A percentile compares a stretch with the other conserved stretches of the same genome.
phyloP scores from a whole-genome alignment of 352 stramenopile species.

The Poterioochromonas sp. region DNA sequence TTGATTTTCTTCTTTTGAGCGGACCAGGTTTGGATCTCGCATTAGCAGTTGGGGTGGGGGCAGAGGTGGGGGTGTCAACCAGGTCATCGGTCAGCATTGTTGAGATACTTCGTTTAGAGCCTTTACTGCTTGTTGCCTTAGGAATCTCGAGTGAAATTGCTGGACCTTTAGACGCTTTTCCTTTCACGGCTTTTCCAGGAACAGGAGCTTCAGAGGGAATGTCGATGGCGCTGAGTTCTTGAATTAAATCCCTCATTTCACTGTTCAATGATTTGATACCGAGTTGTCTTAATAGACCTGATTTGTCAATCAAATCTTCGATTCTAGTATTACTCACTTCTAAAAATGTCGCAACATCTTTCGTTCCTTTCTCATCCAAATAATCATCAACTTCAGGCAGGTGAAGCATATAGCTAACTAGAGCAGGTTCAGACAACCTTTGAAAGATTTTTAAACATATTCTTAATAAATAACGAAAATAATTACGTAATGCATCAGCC shows the following conservation, averaged over 20 bases:
- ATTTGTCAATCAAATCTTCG: not conserved
- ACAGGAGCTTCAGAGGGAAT: too few species aligned
- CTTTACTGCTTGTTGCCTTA: too few species aligned
- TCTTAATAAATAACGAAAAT: not conserved
- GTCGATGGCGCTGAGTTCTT: too few species aligned
- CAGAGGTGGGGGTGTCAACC: too few species aligned
- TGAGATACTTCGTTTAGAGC: too few species aligned
- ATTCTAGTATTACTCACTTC: not conserved
- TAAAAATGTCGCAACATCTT: not conserved
- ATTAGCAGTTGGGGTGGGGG: too few species aligned
- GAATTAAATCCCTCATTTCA: too few species aligned
- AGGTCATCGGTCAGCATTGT: too few species aligned
- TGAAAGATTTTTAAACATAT: not conserved
- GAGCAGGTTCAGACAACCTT: not conserved
- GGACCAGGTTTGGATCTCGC: too few species aligned
- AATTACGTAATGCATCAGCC: conserved; percentile 4
- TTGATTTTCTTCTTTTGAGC: too few species aligned
- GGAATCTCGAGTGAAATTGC: not conserved
- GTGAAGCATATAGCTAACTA: not conserved
- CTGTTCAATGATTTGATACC: not conserved
- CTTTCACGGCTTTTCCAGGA: too few species aligned
- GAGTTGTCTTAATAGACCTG: not conserved
- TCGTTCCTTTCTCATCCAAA: not conserved
- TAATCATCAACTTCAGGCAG: not conserved
- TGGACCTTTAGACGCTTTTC: not conserved